These are phyloP conservation scores for Suhomyces prunicola DNA, from an alignment of 805 yeast species.

Conservation along the genomic window DNA sequence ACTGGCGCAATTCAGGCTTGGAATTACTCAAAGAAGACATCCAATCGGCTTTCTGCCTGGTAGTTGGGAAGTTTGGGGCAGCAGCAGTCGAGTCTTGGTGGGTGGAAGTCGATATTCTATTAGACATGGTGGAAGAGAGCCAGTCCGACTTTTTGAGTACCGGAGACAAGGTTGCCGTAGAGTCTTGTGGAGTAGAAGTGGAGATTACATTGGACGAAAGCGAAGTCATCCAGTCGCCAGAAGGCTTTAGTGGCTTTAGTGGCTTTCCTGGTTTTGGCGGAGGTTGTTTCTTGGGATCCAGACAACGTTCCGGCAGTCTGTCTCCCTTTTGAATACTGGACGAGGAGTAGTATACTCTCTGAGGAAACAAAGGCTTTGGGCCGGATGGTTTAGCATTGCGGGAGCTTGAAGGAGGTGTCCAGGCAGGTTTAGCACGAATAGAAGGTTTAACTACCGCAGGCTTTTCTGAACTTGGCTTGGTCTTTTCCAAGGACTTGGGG, in stretches of 20 bases:
- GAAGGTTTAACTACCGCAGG: neutral
- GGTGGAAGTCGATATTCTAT: constrained; percentile 7
- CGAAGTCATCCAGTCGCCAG: constrained; percentile 7
- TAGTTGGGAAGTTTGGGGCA: neutral
- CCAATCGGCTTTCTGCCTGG: constrained; percentile 8
- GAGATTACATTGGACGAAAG: constrained; percentile 8
- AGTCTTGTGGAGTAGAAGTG: constrained; percentile 5
- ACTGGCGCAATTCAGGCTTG: constrained; percentile 3
- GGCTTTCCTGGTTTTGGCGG: constrained; percentile 6
- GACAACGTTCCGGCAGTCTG: neutral
- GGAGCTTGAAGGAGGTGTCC: neutral
- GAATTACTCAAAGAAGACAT: constrained; percentile 12
- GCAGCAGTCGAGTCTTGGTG: constrained; percentile 4
- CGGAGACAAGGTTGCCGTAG: constrained; percentile 1
- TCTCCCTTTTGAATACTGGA: constrained; percentile 7
- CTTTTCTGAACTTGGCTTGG: neutral
- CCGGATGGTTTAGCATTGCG: neutral
- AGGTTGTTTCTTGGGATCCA: neutral
- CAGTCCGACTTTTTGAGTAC: constrained; percentile 9
- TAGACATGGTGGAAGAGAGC: constrained; percentile 12
- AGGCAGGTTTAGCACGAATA: neutral
- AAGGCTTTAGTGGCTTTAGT: neutral
- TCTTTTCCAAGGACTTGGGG: neutral
- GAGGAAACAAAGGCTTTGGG: constrained; percentile 12
- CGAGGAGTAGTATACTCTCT: constrained; percentile 11